These are phyloP conservation scores for Meyerozyma guilliermondii DNA, from an alignment of 1,139 yeast species.

Conservation along the genomic window DNA sequence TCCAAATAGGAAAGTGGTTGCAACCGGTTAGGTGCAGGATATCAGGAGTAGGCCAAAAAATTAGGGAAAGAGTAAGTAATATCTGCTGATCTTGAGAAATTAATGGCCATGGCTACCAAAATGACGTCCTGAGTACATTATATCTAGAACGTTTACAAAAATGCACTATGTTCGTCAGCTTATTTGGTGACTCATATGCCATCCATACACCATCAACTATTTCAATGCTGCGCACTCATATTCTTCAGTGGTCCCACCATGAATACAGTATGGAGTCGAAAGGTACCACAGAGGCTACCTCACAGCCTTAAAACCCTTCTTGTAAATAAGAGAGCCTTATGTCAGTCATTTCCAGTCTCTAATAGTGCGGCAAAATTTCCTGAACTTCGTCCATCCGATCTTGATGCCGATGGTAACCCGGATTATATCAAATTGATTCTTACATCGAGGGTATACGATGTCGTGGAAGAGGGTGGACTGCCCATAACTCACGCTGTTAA, in stretches of 20 bases:
- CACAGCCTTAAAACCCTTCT: background rate
- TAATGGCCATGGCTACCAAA: no score
- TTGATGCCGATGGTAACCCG: constrained; percentile 64
- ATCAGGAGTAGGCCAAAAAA: background rate
- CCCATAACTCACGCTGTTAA: constrained; percentile 77
- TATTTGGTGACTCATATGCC: background rate
- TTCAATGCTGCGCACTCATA: background rate
- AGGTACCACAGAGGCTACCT: background rate
- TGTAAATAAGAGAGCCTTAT: background rate
- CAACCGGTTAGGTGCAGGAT: background rate
- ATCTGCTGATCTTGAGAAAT: no score
- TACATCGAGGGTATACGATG: constrained; percentile 92
- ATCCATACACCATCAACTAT: background rate
- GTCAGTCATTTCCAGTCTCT: background rate
- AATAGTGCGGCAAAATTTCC: constrained; percentile 28
- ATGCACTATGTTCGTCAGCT: no score
- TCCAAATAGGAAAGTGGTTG: background rate
- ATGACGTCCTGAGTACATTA: no score
- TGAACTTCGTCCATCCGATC: constrained; percentile 47
- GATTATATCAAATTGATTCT: constrained; percentile 86
- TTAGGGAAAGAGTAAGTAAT: no score
- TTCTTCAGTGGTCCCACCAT: background rate
- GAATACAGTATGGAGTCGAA: background rate
- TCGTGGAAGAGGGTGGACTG: constrained; percentile 71
- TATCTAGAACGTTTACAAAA: no score